Conservation (phyloP, 1,284 basidiomycete genomes). For the Tranzscheliella williamsii region DNA sequence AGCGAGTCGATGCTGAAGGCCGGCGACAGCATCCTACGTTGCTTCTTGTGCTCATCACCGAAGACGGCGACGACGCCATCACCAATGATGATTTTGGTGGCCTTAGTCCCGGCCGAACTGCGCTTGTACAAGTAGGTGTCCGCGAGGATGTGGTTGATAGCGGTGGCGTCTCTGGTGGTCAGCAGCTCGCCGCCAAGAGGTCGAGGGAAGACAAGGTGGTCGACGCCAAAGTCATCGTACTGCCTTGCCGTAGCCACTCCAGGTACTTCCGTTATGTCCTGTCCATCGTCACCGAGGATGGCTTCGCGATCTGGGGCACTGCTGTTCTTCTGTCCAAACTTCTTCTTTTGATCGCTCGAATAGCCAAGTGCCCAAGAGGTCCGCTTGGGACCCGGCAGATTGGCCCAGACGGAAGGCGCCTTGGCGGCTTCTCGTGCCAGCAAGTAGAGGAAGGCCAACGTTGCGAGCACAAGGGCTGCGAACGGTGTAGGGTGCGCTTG, state of each 20-base stretch:
- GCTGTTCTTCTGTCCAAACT: slow-evolving; percentile 21
- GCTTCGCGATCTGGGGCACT: slow-evolving; percentile 12
- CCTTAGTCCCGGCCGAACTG: slow-evolving; percentile 29
- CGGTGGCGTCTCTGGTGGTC: slow-evolving; percentile 29
- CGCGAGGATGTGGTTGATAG: slow-evolving; percentile 32
- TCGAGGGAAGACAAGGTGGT: slow-evolving; percentile 29
- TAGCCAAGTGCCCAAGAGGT: slow-evolving; percentile 23
- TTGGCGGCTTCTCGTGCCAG: slow-evolving; percentile 4
- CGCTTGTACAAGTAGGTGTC: slow-evolving; percentile 32
- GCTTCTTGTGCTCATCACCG: slow-evolving; percentile 35
- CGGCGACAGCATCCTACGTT: slow-evolving; percentile 28
- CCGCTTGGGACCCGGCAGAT: slow-evolving; percentile 19
- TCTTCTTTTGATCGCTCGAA: slow-evolving; percentile 15
- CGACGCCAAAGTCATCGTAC: slow-evolving; percentile 17
- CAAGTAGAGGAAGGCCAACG: slow-evolving; percentile 7
- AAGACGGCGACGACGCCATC: slow-evolving; percentile 34
- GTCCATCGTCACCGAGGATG: slow-evolving; percentile 23
- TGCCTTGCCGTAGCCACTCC: slow-evolving; percentile 17
- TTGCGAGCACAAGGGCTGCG: slow-evolving; percentile 2
- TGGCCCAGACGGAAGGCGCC: slow-evolving; percentile 25
- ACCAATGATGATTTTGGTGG: slow-evolving; percentile 38
- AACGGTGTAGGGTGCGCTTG: slow-evolving; percentile 14
- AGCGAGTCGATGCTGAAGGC: slow-evolving; percentile 34
- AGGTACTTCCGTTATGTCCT: slow-evolving; percentile 29
- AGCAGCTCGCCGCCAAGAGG: slow-evolving; percentile 32